Evolutionary conservation across 306 rosid genomes (phyloP).

Genomic region (Pterocarpus macrocarpus): DNA sequence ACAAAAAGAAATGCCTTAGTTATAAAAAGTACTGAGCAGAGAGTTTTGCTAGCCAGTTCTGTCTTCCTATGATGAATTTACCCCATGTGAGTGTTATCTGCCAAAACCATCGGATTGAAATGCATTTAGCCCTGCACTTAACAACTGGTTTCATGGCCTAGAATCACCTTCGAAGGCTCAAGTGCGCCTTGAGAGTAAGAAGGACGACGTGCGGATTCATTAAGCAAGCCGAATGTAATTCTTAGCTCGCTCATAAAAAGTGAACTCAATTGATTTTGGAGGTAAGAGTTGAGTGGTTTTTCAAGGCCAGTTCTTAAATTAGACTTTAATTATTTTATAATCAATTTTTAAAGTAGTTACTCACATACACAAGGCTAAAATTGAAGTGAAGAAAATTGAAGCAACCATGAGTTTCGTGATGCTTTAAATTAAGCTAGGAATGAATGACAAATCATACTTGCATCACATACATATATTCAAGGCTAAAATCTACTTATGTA

Average conservation of each 20-base stretch:
- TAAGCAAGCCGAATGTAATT: too few species aligned
- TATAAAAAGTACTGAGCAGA: background rate
- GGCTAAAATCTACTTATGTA: background rate
- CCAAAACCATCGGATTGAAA: too few species aligned
- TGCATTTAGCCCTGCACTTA: too few species aligned
- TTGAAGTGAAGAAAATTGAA: conserved; percentile 1
- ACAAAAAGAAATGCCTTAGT: background rate
- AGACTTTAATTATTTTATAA: background rate
- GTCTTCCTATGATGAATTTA: background rate
- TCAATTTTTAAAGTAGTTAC: background rate
- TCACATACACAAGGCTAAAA: background rate
- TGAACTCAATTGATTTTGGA: background rate
- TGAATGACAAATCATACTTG: background rate
- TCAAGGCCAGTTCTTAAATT: background rate
- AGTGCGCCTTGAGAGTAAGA: too few species aligned
- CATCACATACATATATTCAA: background rate
- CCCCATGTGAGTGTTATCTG: background rate
- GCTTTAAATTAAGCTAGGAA: background rate
- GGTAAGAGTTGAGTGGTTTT: background rate
- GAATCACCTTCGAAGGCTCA: too few species aligned
- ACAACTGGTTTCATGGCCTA: too few species aligned
- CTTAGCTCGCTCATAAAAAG: background rate
- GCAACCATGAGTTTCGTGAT: background rate
- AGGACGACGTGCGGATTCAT: too few species aligned
- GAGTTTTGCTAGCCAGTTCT: background rate